Percentiles rank a stretch among this genome's conserved stretches.
Conservation (phyloP, 768 basidiomycete genomes). For the Pholiota microspora region DNA sequence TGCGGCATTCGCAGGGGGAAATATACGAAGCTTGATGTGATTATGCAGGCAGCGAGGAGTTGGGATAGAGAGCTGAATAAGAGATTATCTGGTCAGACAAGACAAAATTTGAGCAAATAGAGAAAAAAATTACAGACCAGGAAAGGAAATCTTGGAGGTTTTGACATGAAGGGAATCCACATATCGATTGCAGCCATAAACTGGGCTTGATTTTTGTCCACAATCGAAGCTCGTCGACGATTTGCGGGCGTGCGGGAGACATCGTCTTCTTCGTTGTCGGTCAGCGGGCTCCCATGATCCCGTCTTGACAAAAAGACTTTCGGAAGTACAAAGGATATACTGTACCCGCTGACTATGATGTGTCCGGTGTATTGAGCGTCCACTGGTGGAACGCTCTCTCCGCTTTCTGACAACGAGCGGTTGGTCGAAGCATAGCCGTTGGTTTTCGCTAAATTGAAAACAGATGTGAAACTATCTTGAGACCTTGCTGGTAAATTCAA, state of each 20-base stretch:
- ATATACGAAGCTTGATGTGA: constrained; percentile 70
- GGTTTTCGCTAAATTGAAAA: constrained; percentile 43
- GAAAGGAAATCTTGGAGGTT: constrained; percentile 73
- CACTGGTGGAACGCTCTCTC: constrained; percentile 39
- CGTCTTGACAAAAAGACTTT: constrained; percentile 50
- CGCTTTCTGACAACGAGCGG: constrained; percentile 35
- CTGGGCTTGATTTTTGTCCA: constrained; percentile 60
- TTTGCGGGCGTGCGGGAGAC: constrained; percentile 25
- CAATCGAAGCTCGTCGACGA: constrained; percentile 51
- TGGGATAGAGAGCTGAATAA: constrained; percentile 66
- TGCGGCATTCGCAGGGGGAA: constrained; percentile 53
- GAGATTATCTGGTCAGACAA: neutral
- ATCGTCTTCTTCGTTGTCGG: constrained; percentile 28
- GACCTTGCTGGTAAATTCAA: constrained; percentile 64
- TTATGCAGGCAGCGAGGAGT: constrained; percentile 79
- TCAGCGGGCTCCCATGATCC: constrained; percentile 14
- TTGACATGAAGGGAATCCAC: constrained; percentile 65
- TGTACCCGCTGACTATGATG: constrained; percentile 74
- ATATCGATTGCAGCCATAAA: constrained; percentile 84
- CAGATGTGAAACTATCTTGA: constrained; percentile 56
- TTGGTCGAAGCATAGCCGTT: constrained; percentile 31
- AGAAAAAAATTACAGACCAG: constrained; percentile 42
- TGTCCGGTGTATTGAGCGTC: constrained; percentile 72
- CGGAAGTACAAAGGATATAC: constrained; percentile 74
- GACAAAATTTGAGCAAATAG: neutral